Percentiles rank a stretch among this genome's conserved stretches.
Conservation (phyloP, 2,329 filamentous ascomycete species). For the Stagonosporopsis tanaceti region DNA sequence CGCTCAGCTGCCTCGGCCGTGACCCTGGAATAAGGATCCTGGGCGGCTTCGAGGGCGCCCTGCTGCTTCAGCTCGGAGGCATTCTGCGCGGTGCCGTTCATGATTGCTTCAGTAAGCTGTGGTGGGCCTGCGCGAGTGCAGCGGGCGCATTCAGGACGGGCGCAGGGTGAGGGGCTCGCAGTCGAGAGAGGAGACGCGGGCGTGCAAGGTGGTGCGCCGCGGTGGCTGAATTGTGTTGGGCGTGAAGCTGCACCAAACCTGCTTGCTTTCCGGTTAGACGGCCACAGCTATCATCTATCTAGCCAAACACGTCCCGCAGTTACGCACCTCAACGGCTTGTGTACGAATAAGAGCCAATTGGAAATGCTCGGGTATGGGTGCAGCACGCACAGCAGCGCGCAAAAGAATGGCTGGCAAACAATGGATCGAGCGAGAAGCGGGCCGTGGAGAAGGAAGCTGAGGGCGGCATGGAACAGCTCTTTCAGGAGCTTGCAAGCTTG, state of each 20-base stretch:
- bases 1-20: constrained; percentile 75
- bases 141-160: constrained; percentile 17
- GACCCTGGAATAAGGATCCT: constrained; percentile 72
- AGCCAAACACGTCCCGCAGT: constrained; percentile 16
- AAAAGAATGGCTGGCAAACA: constrained; percentile 12
- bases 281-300: constrained; percentile 6
- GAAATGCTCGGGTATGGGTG: not conserved
- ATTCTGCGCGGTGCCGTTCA: constrained; percentile 29
- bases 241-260: constrained; percentile 28
- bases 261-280: constrained; percentile 21
- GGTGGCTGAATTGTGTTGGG: constrained; percentile 2
- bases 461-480: constrained; percentile 7
- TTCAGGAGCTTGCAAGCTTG: constrained; percentile 17
- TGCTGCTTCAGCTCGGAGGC: constrained; percentile 79
- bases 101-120: constrained; percentile 10
- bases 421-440: not conserved
- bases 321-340: constrained; percentile 4
- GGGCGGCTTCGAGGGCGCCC: constrained; percentile 78
- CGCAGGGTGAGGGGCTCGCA: not conserved
- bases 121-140: constrained; percentile 13
- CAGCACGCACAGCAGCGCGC: constrained; percentile 1
- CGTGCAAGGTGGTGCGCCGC: not conserved
- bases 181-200: constrained; percentile 1
- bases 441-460: constrained; percentile 1
- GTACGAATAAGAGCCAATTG: not conserved